These are phyloP conservation scores for Lycium barbarum DNA, from an alignment of 257 asterid species.

Conservation along the genomic window DNA sequence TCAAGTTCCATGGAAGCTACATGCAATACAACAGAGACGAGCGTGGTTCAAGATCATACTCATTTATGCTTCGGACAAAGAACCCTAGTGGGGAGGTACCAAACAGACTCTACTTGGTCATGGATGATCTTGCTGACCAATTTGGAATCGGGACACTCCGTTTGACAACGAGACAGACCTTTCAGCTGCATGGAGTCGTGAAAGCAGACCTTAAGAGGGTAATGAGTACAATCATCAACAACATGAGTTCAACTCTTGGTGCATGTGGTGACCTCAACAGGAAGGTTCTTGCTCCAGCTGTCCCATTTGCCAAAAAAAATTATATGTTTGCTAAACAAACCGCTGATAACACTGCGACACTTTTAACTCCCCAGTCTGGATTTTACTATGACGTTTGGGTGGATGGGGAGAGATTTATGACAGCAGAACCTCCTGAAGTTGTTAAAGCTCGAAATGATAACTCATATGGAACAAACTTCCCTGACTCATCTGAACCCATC, in stretches of 20 bases:
- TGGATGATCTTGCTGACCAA: conserved; percentile 97
- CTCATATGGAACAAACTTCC: conserved; percentile 89
- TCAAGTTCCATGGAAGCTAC: conserved; percentile 99
- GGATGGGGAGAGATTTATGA: conserved; percentile 84
- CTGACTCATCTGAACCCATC: conserved; percentile 92
- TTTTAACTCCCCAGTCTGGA: conserved; percentile 96
- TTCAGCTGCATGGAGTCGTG: conserved; percentile 95
- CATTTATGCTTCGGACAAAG: conserved; percentile 96
- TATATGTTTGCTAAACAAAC: conserved; percentile 94
- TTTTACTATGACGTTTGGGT: conserved; percentile 99
- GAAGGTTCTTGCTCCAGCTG: conserved; percentile 97
- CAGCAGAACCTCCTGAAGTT: conserved; percentile 95
- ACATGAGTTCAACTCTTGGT: conserved; percentile 97
- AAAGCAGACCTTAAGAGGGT: conserved; percentile 93
- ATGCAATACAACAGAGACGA: conserved; percentile 94
- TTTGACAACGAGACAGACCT: conserved; percentile 94
- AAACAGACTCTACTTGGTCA: conserved; percentile 77
- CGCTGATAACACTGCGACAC: conserved; percentile 91
- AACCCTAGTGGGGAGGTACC: conserved; percentile 97
- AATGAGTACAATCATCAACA: conserved; percentile 80
- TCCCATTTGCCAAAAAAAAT: conserved; percentile 70
- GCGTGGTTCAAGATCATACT: conserved; percentile 81
- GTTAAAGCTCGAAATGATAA: conserved; percentile 88
- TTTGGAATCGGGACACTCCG: conserved; percentile 95
- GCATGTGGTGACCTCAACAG: conserved; percentile 98